Conservation (phyloP, 108 stramenopile species). For the Cyclotella sp. region DNA sequence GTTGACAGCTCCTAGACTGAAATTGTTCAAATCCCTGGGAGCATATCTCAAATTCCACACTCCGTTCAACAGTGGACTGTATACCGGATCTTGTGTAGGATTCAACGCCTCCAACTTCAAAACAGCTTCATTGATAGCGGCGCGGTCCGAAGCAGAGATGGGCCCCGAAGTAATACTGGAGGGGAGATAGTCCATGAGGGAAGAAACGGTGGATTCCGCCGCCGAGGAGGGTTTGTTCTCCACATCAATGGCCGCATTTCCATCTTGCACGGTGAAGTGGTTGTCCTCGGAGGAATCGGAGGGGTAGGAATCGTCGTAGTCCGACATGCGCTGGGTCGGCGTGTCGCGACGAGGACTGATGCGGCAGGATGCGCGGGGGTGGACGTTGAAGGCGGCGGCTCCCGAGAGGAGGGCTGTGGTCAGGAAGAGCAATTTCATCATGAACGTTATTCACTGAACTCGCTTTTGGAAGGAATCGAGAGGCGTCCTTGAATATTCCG, state of each 20-base stretch:
- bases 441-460: neutral
- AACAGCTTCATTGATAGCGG: conserved; percentile 61
- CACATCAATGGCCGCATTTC: conserved; percentile 52
- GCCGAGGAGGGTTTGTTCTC: conserved; percentile 64
- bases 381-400: conserved; percentile 4
- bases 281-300: conserved; percentile 74
- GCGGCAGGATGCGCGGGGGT: conserved; percentile 1
- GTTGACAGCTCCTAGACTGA: conserved; percentile 56
- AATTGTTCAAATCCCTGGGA: conserved; percentile 77
- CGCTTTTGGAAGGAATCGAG: too few relatives aligned
- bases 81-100: conserved; percentile 70
- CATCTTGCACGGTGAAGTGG: conserved; percentile 54
- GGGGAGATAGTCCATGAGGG: conserved; percentile 74
- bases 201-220: conserved; percentile 59
- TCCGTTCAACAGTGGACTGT: conserved; percentile 76
- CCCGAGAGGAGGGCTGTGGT: conserved; percentile 22
- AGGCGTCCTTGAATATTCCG: too few relatives aligned
- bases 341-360: neutral
- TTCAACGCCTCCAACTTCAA: conserved; percentile 74
- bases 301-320: conserved; percentile 59
- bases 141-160: conserved; percentile 30
- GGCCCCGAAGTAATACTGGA: conserved; percentile 44
- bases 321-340: conserved; percentile 41
- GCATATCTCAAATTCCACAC: conserved; percentile 83
- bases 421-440: conserved; percentile 28